phyloP scores from a whole-genome alignment of 129 eudicot species.

The Tagetes erecta region DNA sequence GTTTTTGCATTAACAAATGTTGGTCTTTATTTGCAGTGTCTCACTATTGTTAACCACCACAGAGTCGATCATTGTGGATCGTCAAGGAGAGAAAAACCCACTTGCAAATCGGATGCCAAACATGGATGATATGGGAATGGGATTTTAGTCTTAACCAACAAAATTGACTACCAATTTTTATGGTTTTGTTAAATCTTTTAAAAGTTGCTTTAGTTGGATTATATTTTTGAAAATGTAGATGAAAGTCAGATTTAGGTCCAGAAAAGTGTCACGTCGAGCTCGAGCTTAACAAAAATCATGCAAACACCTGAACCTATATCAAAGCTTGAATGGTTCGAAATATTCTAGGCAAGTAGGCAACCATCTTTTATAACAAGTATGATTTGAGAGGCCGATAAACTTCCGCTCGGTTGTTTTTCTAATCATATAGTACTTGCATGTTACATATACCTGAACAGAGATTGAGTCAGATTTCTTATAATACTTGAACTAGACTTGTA shows the following conservation, averaged over 20 bases:
- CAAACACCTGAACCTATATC: background rate
- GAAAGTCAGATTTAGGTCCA: background rate
- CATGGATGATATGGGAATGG: constrained; percentile 67
- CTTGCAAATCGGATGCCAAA: constrained; percentile 72
- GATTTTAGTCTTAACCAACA: constrained; percentile 17
- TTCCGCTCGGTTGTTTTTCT: background rate
- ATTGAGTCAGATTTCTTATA: no score
- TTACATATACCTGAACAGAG: background rate
- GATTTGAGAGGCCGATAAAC: background rate
- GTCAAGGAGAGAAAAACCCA: constrained; percentile 66
- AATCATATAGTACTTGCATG: background rate
- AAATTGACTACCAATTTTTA: background rate
- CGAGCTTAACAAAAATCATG: background rate
- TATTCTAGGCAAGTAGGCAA: background rate
- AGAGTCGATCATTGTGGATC: constrained; percentile 64
- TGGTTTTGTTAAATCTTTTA: background rate
- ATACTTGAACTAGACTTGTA: no score
- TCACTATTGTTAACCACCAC: constrained; percentile 78
- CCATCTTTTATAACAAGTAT: background rate
- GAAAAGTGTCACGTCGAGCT: background rate
- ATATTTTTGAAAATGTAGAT: background rate
- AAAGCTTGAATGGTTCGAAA: no score
- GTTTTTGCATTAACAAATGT: background rate
- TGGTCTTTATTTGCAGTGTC: constrained; percentile 45
- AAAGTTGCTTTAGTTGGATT: background rate